Evolutionary conservation across 495 filamentous ascomycete genomes (phyloP).

Genomic region (Hypomontagnella monticulosa): DNA sequence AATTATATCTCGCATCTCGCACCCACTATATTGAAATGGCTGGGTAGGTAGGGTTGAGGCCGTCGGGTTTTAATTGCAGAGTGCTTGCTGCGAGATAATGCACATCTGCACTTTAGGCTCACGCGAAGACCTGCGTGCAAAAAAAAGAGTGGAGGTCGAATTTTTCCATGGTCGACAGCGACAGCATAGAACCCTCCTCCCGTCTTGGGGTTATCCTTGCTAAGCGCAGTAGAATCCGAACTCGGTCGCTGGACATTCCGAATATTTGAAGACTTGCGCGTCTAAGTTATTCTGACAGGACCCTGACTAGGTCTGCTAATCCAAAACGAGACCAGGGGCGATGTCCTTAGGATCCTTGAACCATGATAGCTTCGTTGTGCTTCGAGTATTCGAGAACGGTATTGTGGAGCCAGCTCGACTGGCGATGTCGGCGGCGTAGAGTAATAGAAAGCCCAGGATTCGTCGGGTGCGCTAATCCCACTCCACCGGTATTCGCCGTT

Average conservation of each 20-base stretch:
- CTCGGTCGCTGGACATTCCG: conserved; percentile 1
- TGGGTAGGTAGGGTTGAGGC: conserved; percentile 10
- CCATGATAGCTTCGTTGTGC: conserved; percentile 12
- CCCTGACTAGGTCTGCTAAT: not conserved
- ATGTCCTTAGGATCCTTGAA: conserved; percentile 7
- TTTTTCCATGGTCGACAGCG: not conserved
- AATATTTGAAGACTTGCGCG: no score
- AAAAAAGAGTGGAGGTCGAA: conserved; percentile 1
- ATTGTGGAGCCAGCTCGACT: conserved; percentile 24
- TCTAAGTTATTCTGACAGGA: no score
- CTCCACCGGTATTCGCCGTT: conserved; percentile 16
- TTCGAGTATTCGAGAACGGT: conserved; percentile 26
- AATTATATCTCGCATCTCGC: conserved; percentile 4
- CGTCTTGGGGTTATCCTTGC: not conserved
- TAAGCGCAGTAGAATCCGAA: conserved; percentile 17
- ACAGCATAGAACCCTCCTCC: not conserved
- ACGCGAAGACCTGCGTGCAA: conserved; percentile 1
- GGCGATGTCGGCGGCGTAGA: conserved; percentile 38
- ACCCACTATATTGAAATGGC: not conserved
- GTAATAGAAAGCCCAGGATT: conserved; percentile 31
- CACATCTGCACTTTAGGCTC: conserved; percentile 13
- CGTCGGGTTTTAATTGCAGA: conserved; percentile 14
- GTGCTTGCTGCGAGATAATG: conserved; percentile 35
- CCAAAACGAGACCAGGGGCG: conserved; percentile 7
- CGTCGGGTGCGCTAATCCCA: conserved; percentile 6